phyloP scores from a whole-genome alignment of 352 stramenopile genomes.

The Hyaloperonospora brassicae region DNA sequence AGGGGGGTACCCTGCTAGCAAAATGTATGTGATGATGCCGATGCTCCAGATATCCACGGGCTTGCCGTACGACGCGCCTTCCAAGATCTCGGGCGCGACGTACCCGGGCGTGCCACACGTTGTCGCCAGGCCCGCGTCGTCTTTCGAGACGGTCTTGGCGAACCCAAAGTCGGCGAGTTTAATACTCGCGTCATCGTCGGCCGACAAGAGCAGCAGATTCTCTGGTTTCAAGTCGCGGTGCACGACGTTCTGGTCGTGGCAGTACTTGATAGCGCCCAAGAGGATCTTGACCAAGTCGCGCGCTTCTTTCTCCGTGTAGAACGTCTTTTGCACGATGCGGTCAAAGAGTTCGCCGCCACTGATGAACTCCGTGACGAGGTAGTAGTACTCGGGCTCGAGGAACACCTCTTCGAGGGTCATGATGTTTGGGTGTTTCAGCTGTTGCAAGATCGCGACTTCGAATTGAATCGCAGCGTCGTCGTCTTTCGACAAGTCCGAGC shows the following conservation, averaged over 20 bases:
- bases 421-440: conserved; percentile 86
- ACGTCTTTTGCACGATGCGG: conserved; percentile 83
- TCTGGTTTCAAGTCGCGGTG: conserved; percentile 80
- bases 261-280: conserved; percentile 77
- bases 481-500: conserved; percentile 54
- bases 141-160: conserved; percentile 74
- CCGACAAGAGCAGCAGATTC: conserved; percentile 80
- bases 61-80: conserved; percentile 73
- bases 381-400: conserved; percentile 81
- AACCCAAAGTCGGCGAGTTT: conserved; percentile 92
- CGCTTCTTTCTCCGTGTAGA: conserved; percentile 84
- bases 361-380: conserved; percentile 85
- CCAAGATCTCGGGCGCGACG: conserved; percentile 78
- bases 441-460: conserved; percentile 76
- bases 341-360: conserved; percentile 85
- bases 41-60: conserved; percentile 84
- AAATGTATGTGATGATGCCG: conserved; percentile 86
- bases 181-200: conserved; percentile 81
- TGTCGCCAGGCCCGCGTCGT: conserved; percentile 53
- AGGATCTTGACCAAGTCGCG: conserved; percentile 76
- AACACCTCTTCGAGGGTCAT: conserved; percentile 89
- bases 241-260: conserved; percentile 81
- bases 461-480: conserved; percentile 74
- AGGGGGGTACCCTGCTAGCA: conserved; percentile 76
- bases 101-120: conserved; percentile 76